Evolutionary conservation across 2,329 filamentous ascomycete genomes (phyloP).

Genomic region (Colletotrichum sublineola): DNA sequence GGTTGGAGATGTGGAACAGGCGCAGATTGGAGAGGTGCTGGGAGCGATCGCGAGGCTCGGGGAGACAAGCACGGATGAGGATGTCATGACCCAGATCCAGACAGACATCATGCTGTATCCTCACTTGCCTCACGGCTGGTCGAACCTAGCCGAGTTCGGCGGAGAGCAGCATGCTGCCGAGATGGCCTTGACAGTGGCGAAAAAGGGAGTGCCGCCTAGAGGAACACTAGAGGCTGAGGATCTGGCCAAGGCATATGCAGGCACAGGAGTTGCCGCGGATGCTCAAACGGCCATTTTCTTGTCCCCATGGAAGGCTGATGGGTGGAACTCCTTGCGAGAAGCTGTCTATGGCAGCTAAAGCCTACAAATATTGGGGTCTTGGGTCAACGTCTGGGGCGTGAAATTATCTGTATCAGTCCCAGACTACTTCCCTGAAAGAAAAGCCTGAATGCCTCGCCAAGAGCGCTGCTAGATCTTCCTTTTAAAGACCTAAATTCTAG

Average conservation of each 20-base stretch:
- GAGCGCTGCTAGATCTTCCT: neutral
- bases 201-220: constrained; percentile 78
- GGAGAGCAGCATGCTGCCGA: constrained; percentile 71
- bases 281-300: constrained; percentile 83
- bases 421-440: neutral
- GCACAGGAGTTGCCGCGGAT: constrained; percentile 78
- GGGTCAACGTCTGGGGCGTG: neutral
- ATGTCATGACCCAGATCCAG: constrained; percentile 75
- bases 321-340: constrained; percentile 72
- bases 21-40: constrained; percentile 79
- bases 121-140: constrained; percentile 84
- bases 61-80: constrained; percentile 61
- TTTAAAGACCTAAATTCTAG: neutral
- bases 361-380: neutral
- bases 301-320: constrained; percentile 80
- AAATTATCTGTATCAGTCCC: neutral
- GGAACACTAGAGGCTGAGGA: constrained; percentile 77
- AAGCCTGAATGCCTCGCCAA: neutral
- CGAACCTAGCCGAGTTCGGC: constrained; percentile 73
- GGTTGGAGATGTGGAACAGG: constrained; percentile 73
- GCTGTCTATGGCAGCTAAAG: constrained; percentile 48
- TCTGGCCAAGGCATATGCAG: constrained; percentile 79
- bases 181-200: constrained; percentile 86
- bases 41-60: constrained; percentile 77
- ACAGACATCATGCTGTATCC: constrained; percentile 86